Evolutionary conservation across 1,284 basidiomycete species (phyloP).

Genomic region (Cerioporus squamosus): DNA sequence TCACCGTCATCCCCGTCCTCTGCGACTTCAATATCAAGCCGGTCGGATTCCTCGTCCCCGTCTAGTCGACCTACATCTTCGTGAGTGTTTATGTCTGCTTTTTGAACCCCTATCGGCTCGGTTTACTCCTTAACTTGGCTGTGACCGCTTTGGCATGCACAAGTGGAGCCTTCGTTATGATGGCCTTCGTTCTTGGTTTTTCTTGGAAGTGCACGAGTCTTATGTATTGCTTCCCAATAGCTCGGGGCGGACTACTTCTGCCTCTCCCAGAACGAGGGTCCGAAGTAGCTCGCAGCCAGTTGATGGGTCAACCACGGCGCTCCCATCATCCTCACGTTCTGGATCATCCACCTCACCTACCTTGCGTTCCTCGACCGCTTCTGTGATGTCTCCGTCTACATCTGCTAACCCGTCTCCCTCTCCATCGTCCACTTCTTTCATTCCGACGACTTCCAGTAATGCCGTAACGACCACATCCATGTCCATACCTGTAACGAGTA

Average conservation of each 20-base stretch:
- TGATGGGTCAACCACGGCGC: neutral
- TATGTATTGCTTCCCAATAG: neutral
- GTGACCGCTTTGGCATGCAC: no score
- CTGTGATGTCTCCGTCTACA: neutral
- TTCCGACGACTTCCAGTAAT: conserved; percentile 13
- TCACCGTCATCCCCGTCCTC: no score
- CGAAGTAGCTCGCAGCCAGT: neutral
- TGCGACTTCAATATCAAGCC: no score
- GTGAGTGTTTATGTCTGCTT: neutral
- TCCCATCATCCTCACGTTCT: neutral
- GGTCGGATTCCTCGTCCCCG: neutral
- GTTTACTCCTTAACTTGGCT: neutral
- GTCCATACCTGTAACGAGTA: neutral
- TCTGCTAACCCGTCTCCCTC: conserved; percentile 21
- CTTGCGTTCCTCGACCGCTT: neutral
- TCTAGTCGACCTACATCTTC: neutral
- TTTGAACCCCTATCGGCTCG: neutral
- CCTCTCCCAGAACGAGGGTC: neutral
- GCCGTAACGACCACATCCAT: neutral
- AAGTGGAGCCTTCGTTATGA: no score
- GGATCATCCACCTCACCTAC: no score
- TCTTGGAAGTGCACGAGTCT: neutral
- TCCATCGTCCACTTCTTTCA: conserved; percentile 26
- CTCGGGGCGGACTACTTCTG: neutral
- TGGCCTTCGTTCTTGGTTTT: neutral